Evolutionary conservation across 176 grass and related monocot species (phyloP).

Genomic region (Zea mays): Zm-B73-REFERENCE-NAM-5.0 NC_050100.1:170331001-170331500

Average conservation of each 20-base stretch:
- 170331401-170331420: conserved; percentile 4
- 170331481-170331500: neutral
- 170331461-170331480: neutral
- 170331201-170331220: conserved; percentile 69
- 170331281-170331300: neutral
- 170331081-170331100: conserved; percentile 6
- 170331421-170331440: neutral
- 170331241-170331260: conserved; percentile 3
- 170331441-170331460: conserved; percentile 5
- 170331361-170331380: conserved; percentile 23
- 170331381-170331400: neutral
- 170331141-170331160: conserved; percentile 76
- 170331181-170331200: conserved; percentile 90
- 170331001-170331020: conserved; percentile 79
- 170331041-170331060: conserved; percentile 39
- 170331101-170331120: neutral
- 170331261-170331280: conserved; percentile 14
- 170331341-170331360: neutral
- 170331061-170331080: neutral
- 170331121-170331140: conserved; percentile 67
- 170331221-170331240: conserved; percentile 22
- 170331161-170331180: conserved; percentile 97
- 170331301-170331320: conserved; percentile 5
- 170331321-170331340: neutral
- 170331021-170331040: conserved; percentile 94